Evolutionary conservation across 164 flowering plant species (phyloP), one percentile per base, ranked within the genome.

Genomic region (Echeveria elegans): DNA sequence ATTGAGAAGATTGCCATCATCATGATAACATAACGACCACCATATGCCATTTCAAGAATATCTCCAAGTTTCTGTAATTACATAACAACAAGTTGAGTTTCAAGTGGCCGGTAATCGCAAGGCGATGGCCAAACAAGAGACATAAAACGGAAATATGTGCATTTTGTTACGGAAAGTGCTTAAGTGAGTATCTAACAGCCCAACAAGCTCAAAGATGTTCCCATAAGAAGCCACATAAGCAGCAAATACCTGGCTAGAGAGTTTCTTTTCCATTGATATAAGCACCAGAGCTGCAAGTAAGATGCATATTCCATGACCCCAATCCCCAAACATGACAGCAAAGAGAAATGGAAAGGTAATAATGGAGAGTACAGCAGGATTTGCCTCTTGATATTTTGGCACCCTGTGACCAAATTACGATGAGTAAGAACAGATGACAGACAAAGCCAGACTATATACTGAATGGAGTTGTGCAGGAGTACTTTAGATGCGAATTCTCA

Each of bases 1-100:
- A 94, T 94, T 62, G 99, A 94, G 82, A 94, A 94, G 53, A 94
- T 65, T 45, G 99, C 64, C 99, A 94, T 92, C 90, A 92, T 66
- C 84, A 94, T 1, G 67, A 94, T 88, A 59, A 89, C 92, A 80
- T 94, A 94, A 69, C 99, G 97, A 6, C 99, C 99, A 63, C 99
- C 96, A 76, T 92, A 94, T 29, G 88, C 74, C 97, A 94, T 89
- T 66, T 88, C 96, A 64, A 75, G 82, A 64, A 94, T 94, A 78
- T 92, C 99, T 68, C 90, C 97, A 70, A 94, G 94, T 71, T 94
- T 94, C 99, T 94, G 89, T 67, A 69, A 60, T 64, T 56, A 15
- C 34, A 31, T 7, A 47, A 41, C 31, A 21, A 72, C 37, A 61
- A 18, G 18, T 6, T 15, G 19, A 8, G 64, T 30, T 11, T 15